Evolutionary conservation across 257 asterid genomes (phyloP).

Genomic region (Solanum chilense): DNA sequence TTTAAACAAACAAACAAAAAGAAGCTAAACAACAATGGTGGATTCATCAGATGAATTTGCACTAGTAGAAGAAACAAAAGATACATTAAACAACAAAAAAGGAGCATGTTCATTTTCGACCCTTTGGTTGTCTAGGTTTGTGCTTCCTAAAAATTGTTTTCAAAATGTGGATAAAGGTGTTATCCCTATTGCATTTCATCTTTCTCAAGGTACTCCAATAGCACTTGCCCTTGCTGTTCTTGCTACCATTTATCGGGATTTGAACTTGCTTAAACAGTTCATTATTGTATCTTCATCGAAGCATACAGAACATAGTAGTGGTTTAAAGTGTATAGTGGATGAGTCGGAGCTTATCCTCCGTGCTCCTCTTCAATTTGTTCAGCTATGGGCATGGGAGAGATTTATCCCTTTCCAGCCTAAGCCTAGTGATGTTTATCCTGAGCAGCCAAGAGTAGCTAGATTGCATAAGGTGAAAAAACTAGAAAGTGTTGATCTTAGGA

Average conservation of each 20-base stretch:
- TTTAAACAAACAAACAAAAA: neutral
- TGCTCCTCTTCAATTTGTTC: slow-evolving; percentile 3
- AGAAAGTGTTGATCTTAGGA: neutral
- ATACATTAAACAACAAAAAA: neutral
- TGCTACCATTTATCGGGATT: no score
- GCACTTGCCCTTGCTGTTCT: no score
- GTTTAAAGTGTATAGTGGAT: neutral
- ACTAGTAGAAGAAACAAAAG: neutral
- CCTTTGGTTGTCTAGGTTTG: no score
- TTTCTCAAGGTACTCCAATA: no score
- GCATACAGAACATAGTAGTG: neutral
- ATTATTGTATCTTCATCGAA: neutral
- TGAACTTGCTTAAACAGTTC: neutral
- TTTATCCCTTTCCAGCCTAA: slow-evolving; percentile 2
- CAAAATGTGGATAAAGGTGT: no score
- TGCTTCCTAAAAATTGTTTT: no score
- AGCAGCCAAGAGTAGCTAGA: slow-evolving; percentile 17
- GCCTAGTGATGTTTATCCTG: neutral
- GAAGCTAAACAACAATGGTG: neutral
- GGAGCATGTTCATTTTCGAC: neutral
- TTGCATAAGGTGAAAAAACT: slow-evolving; percentile 13
- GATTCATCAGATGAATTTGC: neutral
- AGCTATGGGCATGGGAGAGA: slow-evolving; percentile 44
- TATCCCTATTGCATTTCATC: no score
- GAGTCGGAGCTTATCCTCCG: neutral